A percentile compares a stretch with the other conserved stretches of the same genome.
These are phyloP conservation scores for Phytophthora vignae DNA, from an alignment of 352 stramenopile species.

Conservation along the genomic window DNA sequence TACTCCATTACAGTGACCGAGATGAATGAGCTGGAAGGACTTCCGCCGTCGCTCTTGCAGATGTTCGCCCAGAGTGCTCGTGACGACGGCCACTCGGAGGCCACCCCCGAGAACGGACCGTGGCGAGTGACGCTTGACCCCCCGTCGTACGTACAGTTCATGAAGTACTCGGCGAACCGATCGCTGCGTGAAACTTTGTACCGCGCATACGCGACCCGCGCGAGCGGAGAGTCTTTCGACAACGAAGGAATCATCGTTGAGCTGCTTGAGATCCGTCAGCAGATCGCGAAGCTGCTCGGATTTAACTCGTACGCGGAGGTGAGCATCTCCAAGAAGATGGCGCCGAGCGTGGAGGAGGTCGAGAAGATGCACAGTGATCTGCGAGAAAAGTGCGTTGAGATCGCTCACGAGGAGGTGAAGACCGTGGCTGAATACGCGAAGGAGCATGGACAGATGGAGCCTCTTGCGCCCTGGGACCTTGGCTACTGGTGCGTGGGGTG, in stretches of 20 bases:
- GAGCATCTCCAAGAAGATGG: constrained; percentile 97
- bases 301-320: constrained; percentile 95
- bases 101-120: constrained; percentile 86
- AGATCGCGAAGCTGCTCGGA: constrained; percentile 93
- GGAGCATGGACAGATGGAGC: constrained; percentile 70
- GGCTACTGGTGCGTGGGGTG: too few relatives aligned
- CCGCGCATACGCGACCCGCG: constrained; percentile 92
- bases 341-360: constrained; percentile 90
- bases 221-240: constrained; percentile 87
- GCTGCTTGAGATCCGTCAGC: constrained; percentile 92
- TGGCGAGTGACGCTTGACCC: constrained; percentile 97
- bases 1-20: constrained; percentile 92
- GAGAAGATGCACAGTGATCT: constrained; percentile 95
- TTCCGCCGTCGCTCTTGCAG: constrained; percentile 92
- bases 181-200: constrained; percentile 94
- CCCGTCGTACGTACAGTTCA: constrained; percentile 95
- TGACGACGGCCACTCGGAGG: constrained; percentile 63
- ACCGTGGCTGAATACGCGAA: constrained; percentile 91
- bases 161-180: constrained; percentile 94
- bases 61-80: constrained; percentile 92
- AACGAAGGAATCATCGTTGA: constrained; percentile 96
- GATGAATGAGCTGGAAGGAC: constrained; percentile 86
- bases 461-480: constrained; percentile 95
- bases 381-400: constrained; percentile 91
- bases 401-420: constrained; percentile 92